Evolutionary conservation across 192 early-diverging fungal genomes (phyloP).

Genomic region (Entomortierella beljakovae): DNA sequence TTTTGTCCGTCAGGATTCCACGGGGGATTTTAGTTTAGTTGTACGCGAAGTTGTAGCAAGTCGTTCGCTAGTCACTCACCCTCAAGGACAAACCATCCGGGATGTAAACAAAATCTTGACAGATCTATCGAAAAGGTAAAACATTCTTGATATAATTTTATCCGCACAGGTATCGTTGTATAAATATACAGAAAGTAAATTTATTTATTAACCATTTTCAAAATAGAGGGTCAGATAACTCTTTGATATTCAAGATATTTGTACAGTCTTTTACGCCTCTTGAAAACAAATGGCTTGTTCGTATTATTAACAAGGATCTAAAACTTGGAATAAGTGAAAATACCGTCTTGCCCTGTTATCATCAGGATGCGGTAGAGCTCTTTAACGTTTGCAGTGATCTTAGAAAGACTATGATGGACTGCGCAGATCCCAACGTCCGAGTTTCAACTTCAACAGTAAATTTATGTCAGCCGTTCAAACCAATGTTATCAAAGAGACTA

Average conservation of each 20-base stretch:
- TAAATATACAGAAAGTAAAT: slow-evolving; percentile 2
- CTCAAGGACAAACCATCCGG: slow-evolving; percentile 64
- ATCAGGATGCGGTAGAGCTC: slow-evolving; percentile 75
- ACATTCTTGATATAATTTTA: neutral
- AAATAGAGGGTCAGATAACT: slow-evolving; percentile 53
- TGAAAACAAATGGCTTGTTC: slow-evolving; percentile 83
- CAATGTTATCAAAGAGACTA: slow-evolving; percentile 72
- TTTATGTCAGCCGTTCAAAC: slow-evolving; percentile 73
- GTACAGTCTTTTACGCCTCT: slow-evolving; percentile 68
- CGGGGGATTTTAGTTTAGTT: slow-evolving; percentile 73
- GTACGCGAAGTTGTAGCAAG: slow-evolving; percentile 58
- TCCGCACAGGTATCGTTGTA: neutral
- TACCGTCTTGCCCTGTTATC: slow-evolving; percentile 72
- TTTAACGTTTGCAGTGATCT: slow-evolving; percentile 78
- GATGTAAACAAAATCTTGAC: slow-evolving; percentile 67
- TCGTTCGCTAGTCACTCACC: slow-evolving; percentile 61
- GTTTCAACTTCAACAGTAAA: slow-evolving; percentile 57
- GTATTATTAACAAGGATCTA: slow-evolving; percentile 82
- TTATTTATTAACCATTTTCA: neutral
- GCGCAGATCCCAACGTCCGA: slow-evolving; percentile 61
- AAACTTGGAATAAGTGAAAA: slow-evolving; percentile 81
- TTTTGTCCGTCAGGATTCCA: slow-evolving; percentile 52
- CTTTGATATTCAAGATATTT: slow-evolving; percentile 63
- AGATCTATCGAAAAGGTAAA: slow-evolving; percentile 37
- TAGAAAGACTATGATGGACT: slow-evolving; percentile 63